A percentile compares a stretch with the other conserved stretches of the same genome.
Evolutionary conservation across 192 early-diverging fungal genomes (phyloP).

Genomic region (Kickxella alabastrina): DNA sequence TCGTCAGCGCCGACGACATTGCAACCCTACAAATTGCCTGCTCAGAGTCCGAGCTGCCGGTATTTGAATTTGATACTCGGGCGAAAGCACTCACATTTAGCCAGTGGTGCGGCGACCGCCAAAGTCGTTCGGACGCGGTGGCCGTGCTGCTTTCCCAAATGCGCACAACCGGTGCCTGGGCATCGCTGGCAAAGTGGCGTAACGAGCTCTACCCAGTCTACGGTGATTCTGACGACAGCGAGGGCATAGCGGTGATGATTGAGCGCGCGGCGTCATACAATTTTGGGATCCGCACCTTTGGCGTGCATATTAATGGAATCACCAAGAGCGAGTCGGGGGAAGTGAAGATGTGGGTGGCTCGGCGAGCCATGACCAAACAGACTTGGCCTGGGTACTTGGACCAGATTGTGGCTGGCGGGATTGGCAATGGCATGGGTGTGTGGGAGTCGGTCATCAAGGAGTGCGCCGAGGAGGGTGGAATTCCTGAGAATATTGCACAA

Average conservation of each 20-base stretch:
- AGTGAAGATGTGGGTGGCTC: slow-evolving; percentile 84
- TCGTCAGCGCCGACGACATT: slow-evolving; percentile 1
- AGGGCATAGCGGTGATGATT: slow-evolving; percentile 56
- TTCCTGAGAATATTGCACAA: slow-evolving; percentile 56
- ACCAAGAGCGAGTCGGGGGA: slow-evolving; percentile 31
- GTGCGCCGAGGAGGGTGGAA: slow-evolving; percentile 83
- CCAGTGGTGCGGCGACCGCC: background rate
- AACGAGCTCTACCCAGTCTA: slow-evolving; percentile 82
- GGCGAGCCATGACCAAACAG: slow-evolving; percentile 70
- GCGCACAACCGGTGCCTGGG: slow-evolving; percentile 10
- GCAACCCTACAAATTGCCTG: slow-evolving; percentile 3
- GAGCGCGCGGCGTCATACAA: slow-evolving; percentile 77
- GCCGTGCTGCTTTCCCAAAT: slow-evolving; percentile 13
- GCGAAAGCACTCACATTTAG: slow-evolving; percentile 7
- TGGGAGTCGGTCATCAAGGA: slow-evolving; percentile 77
- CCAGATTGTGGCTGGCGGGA: slow-evolving; percentile 76
- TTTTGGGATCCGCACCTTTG: slow-evolving; percentile 83
- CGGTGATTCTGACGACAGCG: slow-evolving; percentile 33
- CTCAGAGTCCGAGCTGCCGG: background rate
- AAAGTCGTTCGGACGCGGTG: slow-evolving; percentile 12
- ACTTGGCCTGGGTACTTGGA: slow-evolving; percentile 85
- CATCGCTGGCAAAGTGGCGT: slow-evolving; percentile 64
- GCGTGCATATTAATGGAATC: slow-evolving; percentile 87
- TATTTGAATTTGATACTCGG: slow-evolving; percentile 7
- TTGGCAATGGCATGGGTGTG: slow-evolving; percentile 53